Percentiles rank a stretch among this genome's conserved stretches.
phyloP scores from a whole-genome alignment of 1,284 basidiomycete species.

The Fistulinella staudtii region DNA sequence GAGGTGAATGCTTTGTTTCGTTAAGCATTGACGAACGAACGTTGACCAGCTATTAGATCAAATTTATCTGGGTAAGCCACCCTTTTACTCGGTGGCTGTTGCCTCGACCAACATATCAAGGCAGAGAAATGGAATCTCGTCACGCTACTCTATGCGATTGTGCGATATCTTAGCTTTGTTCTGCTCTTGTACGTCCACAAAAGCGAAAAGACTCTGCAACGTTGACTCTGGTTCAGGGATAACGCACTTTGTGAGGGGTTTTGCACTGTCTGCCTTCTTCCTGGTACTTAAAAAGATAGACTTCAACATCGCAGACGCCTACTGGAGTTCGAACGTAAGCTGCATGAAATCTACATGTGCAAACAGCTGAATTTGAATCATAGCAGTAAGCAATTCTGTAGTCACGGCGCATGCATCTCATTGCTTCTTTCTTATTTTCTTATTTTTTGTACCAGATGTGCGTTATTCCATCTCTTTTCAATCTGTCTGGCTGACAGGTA shows the following conservation, averaged over 20 bases:
- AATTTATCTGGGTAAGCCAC: slow-evolving; percentile 16
- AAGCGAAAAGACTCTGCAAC: background rate
- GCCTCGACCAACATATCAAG: slow-evolving; percentile 4
- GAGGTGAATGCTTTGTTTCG: slow-evolving; percentile 14
- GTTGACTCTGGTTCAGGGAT: slow-evolving; percentile 7
- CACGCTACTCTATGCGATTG: slow-evolving; percentile 17
- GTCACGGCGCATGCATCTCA: background rate
- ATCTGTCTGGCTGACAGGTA: background rate
- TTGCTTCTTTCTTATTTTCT: background rate
- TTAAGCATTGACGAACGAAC: no score
- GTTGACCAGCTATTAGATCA: slow-evolving; percentile 9
- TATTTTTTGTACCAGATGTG: slow-evolving; percentile 18
- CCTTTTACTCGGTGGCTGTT: background rate
- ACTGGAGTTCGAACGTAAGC: slow-evolving; percentile 12
- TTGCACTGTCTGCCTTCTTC: background rate
- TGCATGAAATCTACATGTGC: no score
- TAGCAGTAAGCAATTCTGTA: slow-evolving; percentile 13
- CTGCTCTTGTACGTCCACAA: slow-evolving; percentile 11
- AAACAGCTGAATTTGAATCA: slow-evolving; percentile 8
- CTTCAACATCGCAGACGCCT: background rate
- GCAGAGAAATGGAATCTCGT: slow-evolving; percentile 14
- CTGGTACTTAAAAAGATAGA: slow-evolving; percentile 9
- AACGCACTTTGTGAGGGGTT: slow-evolving; percentile 11
- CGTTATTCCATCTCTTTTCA: background rate
- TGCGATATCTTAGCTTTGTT: slow-evolving; percentile 20